A percentile compares a stretch with the other conserved stretches of the same genome.
These are phyloP conservation scores for Obba rivulosa DNA, from an alignment of 768 basidiomycete species.

Conservation along the genomic window DNA sequence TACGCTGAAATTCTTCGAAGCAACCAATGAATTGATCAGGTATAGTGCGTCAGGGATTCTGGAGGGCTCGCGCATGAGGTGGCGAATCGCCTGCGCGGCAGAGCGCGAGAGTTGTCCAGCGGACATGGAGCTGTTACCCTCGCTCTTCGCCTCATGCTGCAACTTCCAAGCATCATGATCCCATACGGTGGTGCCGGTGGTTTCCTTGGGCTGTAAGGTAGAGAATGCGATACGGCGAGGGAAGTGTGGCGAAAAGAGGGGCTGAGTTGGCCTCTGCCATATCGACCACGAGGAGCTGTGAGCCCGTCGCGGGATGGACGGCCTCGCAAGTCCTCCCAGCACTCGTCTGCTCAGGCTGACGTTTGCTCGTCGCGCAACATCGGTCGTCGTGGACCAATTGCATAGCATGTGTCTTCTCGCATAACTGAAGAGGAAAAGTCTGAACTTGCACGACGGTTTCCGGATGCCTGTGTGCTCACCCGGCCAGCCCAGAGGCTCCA, in stretches of 20 bases:
- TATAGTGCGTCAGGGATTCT: slow-evolving; percentile 45
- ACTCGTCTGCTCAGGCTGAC: neutral
- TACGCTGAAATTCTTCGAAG: slow-evolving; percentile 25
- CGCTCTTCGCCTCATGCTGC: too few species aligned
- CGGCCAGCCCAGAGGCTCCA: slow-evolving; percentile 13
- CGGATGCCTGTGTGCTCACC: slow-evolving; percentile 13
- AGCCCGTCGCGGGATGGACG: too few species aligned
- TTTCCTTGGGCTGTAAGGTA: neutral
- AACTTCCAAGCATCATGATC: too few species aligned
- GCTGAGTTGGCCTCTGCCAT: too few species aligned
- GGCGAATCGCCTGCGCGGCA: slow-evolving; percentile 48
- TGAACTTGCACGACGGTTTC: neutral
- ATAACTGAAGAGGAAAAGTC: slow-evolving; percentile 35
- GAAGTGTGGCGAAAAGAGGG: neutral
- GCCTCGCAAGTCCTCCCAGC: too few species aligned
- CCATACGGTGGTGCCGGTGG: too few species aligned
- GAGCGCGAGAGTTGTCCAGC: slow-evolving; percentile 26
- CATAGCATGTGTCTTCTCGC: slow-evolving; percentile 65
- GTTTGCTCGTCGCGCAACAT: slow-evolving; percentile 25
- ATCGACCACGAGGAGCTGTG: too few species aligned
- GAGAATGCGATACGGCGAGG: neutral
- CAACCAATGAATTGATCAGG: slow-evolving; percentile 53
- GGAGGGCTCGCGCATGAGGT: slow-evolving; percentile 35
- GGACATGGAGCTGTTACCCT: too few species aligned
- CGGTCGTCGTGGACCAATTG: slow-evolving; percentile 51